Evolutionary conservation across 2,329 filamentous ascomycete species (phyloP).

Genomic region (Pseudogymnoascus destructans): DNA sequence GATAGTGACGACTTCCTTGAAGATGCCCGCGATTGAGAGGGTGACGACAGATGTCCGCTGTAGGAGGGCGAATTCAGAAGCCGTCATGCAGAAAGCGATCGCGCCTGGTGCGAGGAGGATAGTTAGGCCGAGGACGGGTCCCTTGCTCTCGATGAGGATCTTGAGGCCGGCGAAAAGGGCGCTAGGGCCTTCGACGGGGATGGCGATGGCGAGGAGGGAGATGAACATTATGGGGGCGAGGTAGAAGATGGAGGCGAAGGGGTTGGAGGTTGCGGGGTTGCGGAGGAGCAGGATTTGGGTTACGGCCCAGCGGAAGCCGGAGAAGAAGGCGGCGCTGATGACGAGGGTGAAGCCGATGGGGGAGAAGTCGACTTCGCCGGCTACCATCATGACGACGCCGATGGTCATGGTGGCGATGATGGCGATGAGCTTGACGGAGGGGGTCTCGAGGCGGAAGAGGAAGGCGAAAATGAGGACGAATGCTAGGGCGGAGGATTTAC

Average conservation of each 20-base stretch:
- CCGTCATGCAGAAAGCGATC: conserved; percentile 93
- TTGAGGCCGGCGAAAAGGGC: conserved; percentile 54
- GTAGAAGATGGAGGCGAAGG: conserved; percentile 94
- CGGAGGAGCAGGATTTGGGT: conserved; percentile 90
- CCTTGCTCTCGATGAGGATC: conserved; percentile 53
- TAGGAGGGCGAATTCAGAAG: conserved; percentile 86
- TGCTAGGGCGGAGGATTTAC: conserved; percentile 89
- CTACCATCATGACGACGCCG: conserved; percentile 96
- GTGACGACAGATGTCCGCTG: conserved; percentile 94
- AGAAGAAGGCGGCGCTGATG: conserved; percentile 88
- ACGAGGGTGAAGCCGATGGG: conserved; percentile 78
- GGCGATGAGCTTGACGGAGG: conserved; percentile 69
- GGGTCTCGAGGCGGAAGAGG: conserved; percentile 77
- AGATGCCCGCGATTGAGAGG: conserved; percentile 90
- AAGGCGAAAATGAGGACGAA: conserved; percentile 96
- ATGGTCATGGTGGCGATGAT: conserved; percentile 88
- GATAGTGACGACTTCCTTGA: conserved; percentile 97
- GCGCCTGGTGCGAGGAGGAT: conserved; percentile 81
- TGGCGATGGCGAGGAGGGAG: conserved; percentile 63
- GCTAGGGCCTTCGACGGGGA: conserved; percentile 71
- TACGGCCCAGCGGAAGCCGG: conserved; percentile 95
- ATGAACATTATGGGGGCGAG: conserved; percentile 95
- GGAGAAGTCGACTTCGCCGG: conserved; percentile 84
- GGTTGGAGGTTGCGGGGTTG: conserved; percentile 89
- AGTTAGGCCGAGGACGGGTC: conserved; percentile 48